phyloP scores from a whole-genome alignment of 768 basidiomycete genomes.

The Mrakia gelida region DNA sequence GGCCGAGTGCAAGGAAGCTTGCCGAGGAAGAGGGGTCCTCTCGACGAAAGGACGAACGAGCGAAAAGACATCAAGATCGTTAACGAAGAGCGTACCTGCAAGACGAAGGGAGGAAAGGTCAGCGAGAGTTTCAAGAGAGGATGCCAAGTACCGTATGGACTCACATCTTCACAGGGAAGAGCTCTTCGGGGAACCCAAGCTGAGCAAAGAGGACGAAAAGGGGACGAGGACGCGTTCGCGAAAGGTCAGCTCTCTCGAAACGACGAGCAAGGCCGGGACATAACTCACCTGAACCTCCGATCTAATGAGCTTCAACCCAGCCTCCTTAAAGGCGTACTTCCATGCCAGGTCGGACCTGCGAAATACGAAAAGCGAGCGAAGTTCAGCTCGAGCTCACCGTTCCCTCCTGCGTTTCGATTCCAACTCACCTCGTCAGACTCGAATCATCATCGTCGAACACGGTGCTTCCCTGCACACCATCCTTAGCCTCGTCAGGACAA shows the following conservation, averaged over 20 bases:
- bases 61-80: too few species aligned
- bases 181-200: conserved; percentile 67
- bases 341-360: conserved; percentile 76
- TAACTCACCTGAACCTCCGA: conserved; percentile 63
- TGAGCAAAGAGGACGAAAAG: neutral
- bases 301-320: conserved; percentile 65
- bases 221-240: neutral
- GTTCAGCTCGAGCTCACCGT: neutral
- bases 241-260: neutral
- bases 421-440: conserved; percentile 72
- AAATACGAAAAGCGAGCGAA: neutral
- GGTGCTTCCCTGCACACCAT: conserved; percentile 51
- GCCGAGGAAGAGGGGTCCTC: too few species aligned
- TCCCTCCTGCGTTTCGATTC: neutral
- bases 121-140: neutral
- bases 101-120: neutral
- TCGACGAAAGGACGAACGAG: too few species aligned
- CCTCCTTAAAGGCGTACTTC: conserved; percentile 67
- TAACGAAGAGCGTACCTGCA: conserved; percentile 32
- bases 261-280: neutral
- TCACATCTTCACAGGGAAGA: conserved; percentile 84
- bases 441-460: conserved; percentile 83
- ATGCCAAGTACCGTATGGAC: conserved; percentile 30
- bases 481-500: conserved; percentile 56
- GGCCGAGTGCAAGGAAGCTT: too few species aligned